These are phyloP conservation scores for Scleromitrula shiraiana DNA, from an alignment of 2,329 filamentous ascomycete species.

Conservation along the genomic window DNA sequence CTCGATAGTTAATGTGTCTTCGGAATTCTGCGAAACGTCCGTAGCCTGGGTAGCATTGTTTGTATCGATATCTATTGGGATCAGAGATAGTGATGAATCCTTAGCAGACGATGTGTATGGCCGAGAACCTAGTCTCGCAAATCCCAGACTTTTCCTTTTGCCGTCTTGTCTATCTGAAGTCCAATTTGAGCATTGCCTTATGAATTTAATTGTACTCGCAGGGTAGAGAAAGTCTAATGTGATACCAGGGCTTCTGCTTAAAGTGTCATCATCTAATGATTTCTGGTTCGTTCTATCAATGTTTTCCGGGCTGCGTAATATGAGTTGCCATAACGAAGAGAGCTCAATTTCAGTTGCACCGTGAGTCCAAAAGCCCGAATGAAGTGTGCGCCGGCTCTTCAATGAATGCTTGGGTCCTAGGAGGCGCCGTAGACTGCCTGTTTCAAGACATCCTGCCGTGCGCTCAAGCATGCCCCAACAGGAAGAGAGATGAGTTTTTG, in stretches of 20 bases:
- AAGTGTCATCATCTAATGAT: constrained; percentile 7
- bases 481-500: background rate
- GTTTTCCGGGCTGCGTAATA: constrained; percentile 18
- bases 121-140: constrained; percentile 24
- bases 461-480: constrained; percentile 48
- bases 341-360: constrained; percentile 33
- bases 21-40: background rate
- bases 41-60: background rate
- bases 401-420: constrained; percentile 30
- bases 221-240: constrained; percentile 36
- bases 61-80: background rate
- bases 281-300: constrained; percentile 12
- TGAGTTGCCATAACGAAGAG: constrained; percentile 25
- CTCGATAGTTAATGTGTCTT: constrained; percentile 5
- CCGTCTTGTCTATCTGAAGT: constrained; percentile 22
- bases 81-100: constrained; percentile 6
- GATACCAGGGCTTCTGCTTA: constrained; percentile 14
- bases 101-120: constrained; percentile 29
- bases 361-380: constrained; percentile 49
- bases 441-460: constrained; percentile 47
- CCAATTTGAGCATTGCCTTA: constrained; percentile 27
- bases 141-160: constrained; percentile 12
- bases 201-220: constrained; percentile 30
- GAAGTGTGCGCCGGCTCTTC: constrained; percentile 39
- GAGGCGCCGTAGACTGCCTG: constrained; percentile 45